phyloP scores from a whole-genome alignment of 2,329 filamentous ascomycete species.

The Zasmidium citrigriseum region DNA sequence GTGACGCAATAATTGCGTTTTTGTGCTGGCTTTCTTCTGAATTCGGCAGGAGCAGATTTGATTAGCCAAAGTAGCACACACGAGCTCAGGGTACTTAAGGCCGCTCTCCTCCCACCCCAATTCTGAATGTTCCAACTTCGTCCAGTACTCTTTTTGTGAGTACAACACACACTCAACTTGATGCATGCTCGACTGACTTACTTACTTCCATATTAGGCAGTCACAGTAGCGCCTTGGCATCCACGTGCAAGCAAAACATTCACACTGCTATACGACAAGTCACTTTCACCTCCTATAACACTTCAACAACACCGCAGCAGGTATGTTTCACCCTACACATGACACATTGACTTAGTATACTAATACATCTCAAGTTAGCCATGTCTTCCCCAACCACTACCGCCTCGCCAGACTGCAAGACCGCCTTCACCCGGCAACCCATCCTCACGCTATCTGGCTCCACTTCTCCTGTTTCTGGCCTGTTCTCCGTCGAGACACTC shows the following conservation, averaged over 20 bases:
- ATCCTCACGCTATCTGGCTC: neutral
- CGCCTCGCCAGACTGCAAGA: neutral
- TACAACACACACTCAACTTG: neutral
- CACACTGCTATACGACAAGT: too few relatives aligned
- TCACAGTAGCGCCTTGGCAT: neutral
- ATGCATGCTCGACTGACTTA: too few relatives aligned
- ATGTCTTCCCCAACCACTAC: neutral
- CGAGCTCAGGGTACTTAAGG: too few relatives aligned
- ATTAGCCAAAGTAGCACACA: too few relatives aligned
- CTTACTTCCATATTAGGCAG: neutral
- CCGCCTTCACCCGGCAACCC: neutral
- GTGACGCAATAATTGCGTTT: too few relatives aligned
- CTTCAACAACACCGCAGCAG: neutral
- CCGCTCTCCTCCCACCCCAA: too few relatives aligned
- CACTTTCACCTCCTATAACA: neutral
- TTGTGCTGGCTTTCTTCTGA: too few relatives aligned
- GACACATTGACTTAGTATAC: neutral
- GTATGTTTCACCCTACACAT: neutral
- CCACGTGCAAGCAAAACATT: neutral
- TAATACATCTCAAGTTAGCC: neutral
- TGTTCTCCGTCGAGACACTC: neutral
- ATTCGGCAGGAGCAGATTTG: too few relatives aligned
- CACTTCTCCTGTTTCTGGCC: neutral
- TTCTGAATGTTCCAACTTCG: too few relatives aligned
- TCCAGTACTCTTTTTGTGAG: neutral